Conservation (phyloP, 176 grass and related monocot genomes). For the Cenchrus purpureus region DNA sequence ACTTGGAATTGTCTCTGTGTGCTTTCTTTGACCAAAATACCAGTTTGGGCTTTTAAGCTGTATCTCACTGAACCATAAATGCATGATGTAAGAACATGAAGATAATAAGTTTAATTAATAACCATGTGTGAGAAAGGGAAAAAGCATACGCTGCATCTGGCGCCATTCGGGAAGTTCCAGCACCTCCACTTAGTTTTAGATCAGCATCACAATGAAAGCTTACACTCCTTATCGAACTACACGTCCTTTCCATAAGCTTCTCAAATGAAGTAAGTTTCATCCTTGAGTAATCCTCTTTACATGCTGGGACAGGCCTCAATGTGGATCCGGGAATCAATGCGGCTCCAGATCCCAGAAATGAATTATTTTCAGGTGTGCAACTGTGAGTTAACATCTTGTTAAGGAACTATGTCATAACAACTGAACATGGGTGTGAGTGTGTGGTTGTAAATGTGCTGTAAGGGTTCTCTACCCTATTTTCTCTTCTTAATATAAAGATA, state of each 20-base stretch:
- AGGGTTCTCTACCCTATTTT: no score
- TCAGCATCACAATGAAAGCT: slow-evolving; percentile 72
- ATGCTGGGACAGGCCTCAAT: slow-evolving; percentile 70
- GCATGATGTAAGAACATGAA: slow-evolving; percentile 16
- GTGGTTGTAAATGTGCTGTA: no score
- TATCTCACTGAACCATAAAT: slow-evolving; percentile 74
- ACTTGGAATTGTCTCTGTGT: slow-evolving; percentile 52
- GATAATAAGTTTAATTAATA: slow-evolving; percentile 12
- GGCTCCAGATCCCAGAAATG: slow-evolving; percentile 37
- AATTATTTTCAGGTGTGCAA: slow-evolving; percentile 43
- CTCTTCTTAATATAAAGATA: no score
- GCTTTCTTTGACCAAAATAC: slow-evolving; percentile 97
- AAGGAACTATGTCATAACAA: background rate
- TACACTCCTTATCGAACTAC: slow-evolving; percentile 78
- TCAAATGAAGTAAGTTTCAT: slow-evolving; percentile 92
- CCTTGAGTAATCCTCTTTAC: slow-evolving; percentile 77
- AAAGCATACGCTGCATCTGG: slow-evolving; percentile 87
- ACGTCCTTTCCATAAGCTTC: slow-evolving; percentile 78
- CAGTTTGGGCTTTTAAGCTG: slow-evolving; percentile 93
- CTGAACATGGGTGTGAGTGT: slow-evolving; percentile 2
- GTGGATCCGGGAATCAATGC: slow-evolving; percentile 39
- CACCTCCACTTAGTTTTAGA: slow-evolving; percentile 50
- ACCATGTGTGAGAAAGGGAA: background rate
- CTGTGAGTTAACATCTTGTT: slow-evolving; percentile 46
- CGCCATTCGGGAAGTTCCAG: slow-evolving; percentile 78